These are phyloP conservation scores for Xerocomus nothofagi DNA, from an alignment of 1,284 basidiomycete genomes.

Conservation along the genomic window DNA sequence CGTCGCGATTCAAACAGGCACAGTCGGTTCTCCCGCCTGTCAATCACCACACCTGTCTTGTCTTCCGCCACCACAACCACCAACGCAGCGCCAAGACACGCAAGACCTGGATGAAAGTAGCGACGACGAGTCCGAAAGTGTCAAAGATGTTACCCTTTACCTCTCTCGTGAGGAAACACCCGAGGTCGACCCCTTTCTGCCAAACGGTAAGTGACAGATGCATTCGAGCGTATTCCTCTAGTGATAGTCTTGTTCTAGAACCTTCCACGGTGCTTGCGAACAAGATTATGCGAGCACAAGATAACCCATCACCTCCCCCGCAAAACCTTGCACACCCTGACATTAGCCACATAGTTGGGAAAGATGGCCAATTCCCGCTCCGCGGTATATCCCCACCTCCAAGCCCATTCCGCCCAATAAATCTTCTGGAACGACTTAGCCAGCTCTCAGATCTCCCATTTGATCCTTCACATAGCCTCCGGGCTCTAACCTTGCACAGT, in stretches of 20 bases:
- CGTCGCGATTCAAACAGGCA: constrained; percentile 34
- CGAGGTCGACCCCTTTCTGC: constrained; percentile 39
- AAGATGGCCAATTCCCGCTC: constrained; percentile 19
- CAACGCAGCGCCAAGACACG: constrained; percentile 14
- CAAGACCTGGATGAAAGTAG: constrained; percentile 18
- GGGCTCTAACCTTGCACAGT: constrained; percentile 2
- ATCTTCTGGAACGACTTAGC: constrained; percentile 31
- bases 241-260: constrained; percentile 41
- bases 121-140: constrained; percentile 34
- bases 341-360: constrained; percentile 16
- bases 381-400: constrained; percentile 22
- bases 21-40: constrained; percentile 40
- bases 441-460: constrained; percentile 13
- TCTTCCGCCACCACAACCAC: constrained; percentile 32
- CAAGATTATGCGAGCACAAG: constrained; percentile 63
- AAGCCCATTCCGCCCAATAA: constrained; percentile 35
- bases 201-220: constrained; percentile 44
- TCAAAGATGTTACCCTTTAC: constrained; percentile 33
- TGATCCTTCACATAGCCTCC: constrained; percentile 1
- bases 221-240: constrained; percentile 8
- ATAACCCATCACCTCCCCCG: constrained; percentile 77
- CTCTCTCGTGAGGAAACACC: constrained; percentile 45
- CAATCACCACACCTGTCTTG: constrained; percentile 53
- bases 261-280: constrained; percentile 64
- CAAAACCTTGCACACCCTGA: constrained; percentile 32